A percentile compares a stretch with the other conserved stretches of the same genome.
Conservation (phyloP, 345 rosid species). For the Brassica nigra region DNA sequence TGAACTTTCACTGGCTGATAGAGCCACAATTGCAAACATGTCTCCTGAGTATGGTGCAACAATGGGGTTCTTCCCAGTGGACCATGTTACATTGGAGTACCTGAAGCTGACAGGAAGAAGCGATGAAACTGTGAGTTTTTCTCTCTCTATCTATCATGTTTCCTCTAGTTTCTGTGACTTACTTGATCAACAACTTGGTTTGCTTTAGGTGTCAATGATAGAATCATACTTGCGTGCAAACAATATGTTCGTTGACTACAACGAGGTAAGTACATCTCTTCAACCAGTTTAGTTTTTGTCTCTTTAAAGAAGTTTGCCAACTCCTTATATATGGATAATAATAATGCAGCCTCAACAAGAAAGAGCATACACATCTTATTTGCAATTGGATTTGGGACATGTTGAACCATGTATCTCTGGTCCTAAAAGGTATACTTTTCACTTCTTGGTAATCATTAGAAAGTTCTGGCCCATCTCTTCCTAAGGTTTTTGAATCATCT, state of each 20-base stretch:
- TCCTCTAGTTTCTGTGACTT: conserved; percentile 10
- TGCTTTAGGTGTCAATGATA: conserved; percentile 66
- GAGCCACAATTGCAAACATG: conserved; percentile 94
- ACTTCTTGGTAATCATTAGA: conserved; percentile 7
- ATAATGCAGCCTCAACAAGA: conserved; percentile 69
- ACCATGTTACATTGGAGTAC: conserved; percentile 82
- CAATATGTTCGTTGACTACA: conserved; percentile 82
- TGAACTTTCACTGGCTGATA: conserved; percentile 78
- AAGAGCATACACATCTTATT: conserved; percentile 68
- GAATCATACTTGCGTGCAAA: conserved; percentile 87
- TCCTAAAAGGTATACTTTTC: conserved; percentile 66
- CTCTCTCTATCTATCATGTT: not conserved
- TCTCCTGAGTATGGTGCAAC: conserved; percentile 98
- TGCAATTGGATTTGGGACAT: conserved; percentile 68
- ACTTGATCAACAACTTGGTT: conserved; percentile 10
- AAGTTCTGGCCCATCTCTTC: conserved; percentile 5
- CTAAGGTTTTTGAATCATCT: conserved; percentile 5
- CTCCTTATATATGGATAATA: not conserved
- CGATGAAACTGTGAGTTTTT: conserved; percentile 68
- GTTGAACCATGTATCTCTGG: conserved; percentile 91
- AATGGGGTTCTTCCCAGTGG: conserved; percentile 97
- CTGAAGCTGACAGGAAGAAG: conserved; percentile 88
- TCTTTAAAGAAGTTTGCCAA: not conserved
- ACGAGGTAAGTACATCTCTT: conserved; percentile 54
- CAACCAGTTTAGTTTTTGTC: conserved; percentile 10